Conservation (phyloP, 306 rosid genomes). For the Cicer judaicum region DNA sequence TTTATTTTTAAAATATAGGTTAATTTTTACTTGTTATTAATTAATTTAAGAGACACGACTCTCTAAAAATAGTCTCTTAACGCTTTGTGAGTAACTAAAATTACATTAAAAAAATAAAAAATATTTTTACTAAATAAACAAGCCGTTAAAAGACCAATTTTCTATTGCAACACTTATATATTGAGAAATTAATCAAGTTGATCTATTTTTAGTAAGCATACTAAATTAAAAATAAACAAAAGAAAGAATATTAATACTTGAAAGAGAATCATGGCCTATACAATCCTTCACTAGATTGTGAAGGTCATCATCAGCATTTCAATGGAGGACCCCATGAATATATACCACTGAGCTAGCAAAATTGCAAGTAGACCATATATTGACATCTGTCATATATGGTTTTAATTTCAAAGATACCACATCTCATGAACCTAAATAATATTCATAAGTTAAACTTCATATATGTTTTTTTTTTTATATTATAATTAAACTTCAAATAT, state of each 20-base stretch:
- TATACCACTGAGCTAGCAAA: slow-evolving; percentile 69
- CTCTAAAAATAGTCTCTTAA: too few species aligned
- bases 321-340: slow-evolving; percentile 71
- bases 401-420: slow-evolving; percentile 8
- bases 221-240: slow-evolving; percentile 21
- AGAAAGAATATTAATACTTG: slow-evolving; percentile 31
- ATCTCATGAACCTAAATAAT: slow-evolving; percentile 45
- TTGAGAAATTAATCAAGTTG: slow-evolving; percentile 23
- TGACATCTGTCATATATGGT: background rate
- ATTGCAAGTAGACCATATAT: slow-evolving; percentile 49
- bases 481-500: too few species aligned
- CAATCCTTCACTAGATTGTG: slow-evolving; percentile 64
- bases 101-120: too few species aligned
- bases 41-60: too few species aligned
- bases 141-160: slow-evolving; percentile 5
- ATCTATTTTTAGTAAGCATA: slow-evolving; percentile 38
- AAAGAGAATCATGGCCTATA: slow-evolving; percentile 54
- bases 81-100: too few species aligned
- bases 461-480: background rate
- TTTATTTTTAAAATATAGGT: too few species aligned
- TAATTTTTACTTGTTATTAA: too few species aligned
- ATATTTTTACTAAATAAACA: too few species aligned
- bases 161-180: background rate
- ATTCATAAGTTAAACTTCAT: slow-evolving; percentile 38
- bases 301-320: slow-evolving; percentile 54